These are phyloP conservation scores for Penicillium canescens DNA, from an alignment of 495 filamentous ascomycete genomes.

Conservation along the genomic window DNA sequence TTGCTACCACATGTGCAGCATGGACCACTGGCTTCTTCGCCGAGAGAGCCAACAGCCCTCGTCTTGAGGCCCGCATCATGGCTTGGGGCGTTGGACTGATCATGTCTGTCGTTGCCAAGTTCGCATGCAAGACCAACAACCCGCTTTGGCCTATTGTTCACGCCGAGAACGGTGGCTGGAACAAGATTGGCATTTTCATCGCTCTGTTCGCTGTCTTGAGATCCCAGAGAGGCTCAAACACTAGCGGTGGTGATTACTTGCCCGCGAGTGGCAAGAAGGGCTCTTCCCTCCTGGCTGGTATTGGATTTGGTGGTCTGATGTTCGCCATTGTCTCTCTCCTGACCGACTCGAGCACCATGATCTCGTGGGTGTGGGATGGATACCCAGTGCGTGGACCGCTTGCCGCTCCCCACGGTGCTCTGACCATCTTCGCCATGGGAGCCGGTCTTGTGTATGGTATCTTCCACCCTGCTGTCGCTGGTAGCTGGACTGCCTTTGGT, in stretches of 20 bases:
- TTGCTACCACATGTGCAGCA: constrained; percentile 73
- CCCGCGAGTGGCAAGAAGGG: constrained; percentile 55
- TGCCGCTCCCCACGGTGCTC: constrained; percentile 82
- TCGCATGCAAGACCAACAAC: constrained; percentile 94
- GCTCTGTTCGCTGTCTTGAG: constrained; percentile 72
- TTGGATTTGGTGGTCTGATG: constrained; percentile 80
- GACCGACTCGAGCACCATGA: constrained; percentile 98
- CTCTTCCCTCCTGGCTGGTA: constrained; percentile 67
- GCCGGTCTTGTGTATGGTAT: constrained; percentile 77
- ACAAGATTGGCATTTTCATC: constrained; percentile 76
- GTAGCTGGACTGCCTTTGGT: constrained; percentile 80
- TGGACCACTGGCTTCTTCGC: constrained; percentile 81
- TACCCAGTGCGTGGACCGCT: constrained; percentile 90
- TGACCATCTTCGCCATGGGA: constrained; percentile 84
- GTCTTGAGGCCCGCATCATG: constrained; percentile 77
- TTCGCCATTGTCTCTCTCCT: constrained; percentile 93
- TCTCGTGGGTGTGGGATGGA: constrained; percentile 98
- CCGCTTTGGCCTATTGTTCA: constrained; percentile 96
- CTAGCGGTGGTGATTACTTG: constrained; percentile 53
- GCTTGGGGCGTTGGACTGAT: constrained; percentile 83
- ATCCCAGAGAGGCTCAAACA: constrained; percentile 60
- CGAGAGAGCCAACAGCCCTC: constrained; percentile 69
- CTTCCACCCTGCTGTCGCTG: constrained; percentile 65
- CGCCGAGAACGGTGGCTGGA: constrained; percentile 85
- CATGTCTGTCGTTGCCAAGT: constrained; percentile 85